Conservation (phyloP, 1,284 basidiomycete genomes). For the Sporisorium sorghi region DNA sequence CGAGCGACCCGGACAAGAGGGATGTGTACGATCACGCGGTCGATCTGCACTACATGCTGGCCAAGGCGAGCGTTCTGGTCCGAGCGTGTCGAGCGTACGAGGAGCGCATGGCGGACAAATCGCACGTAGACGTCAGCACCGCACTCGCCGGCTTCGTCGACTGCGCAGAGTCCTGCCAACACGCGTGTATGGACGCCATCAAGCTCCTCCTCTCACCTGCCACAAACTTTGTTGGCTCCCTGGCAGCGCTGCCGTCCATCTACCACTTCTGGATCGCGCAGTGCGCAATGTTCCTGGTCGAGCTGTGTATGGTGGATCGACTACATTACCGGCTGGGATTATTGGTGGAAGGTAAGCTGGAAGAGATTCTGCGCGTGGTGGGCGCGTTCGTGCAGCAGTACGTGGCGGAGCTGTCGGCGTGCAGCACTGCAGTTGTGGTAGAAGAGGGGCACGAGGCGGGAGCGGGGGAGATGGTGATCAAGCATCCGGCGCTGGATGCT, state of each 20-base stretch:
- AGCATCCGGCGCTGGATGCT: slow-evolving; percentile 23
- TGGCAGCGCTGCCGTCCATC: slow-evolving; percentile 29
- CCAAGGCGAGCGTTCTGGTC: slow-evolving; percentile 11
- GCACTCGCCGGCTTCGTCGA: background rate
- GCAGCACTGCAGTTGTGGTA: slow-evolving; percentile 1
- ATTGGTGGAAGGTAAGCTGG: slow-evolving; percentile 13
- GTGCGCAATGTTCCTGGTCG: slow-evolving; percentile 14
- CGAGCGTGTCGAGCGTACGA: slow-evolving; percentile 8
- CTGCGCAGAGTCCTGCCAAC: slow-evolving; percentile 5
- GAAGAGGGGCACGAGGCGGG: background rate
- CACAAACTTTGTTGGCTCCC: slow-evolving; percentile 1
- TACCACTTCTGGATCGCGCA: slow-evolving; percentile 24
- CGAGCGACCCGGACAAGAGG: slow-evolving; percentile 13
- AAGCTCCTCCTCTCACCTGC: background rate
- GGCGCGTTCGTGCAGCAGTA: slow-evolving; percentile 17
- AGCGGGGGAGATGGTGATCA: background rate
- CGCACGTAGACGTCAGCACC: background rate
- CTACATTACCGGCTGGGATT: slow-evolving; percentile 19
- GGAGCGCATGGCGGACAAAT: background rate
- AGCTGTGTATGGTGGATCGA: slow-evolving; percentile 11
- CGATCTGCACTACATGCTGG: slow-evolving; percentile 21
- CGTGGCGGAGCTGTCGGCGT: slow-evolving; percentile 11
- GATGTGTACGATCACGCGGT: slow-evolving; percentile 22
- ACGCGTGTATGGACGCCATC: slow-evolving; percentile 20
- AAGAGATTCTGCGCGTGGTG: slow-evolving; percentile 10